A percentile compares a stretch with the other conserved stretches of the same genome.
Conservation (phyloP, 306 rosid species). For the Lathyrus aphaca region DNA sequence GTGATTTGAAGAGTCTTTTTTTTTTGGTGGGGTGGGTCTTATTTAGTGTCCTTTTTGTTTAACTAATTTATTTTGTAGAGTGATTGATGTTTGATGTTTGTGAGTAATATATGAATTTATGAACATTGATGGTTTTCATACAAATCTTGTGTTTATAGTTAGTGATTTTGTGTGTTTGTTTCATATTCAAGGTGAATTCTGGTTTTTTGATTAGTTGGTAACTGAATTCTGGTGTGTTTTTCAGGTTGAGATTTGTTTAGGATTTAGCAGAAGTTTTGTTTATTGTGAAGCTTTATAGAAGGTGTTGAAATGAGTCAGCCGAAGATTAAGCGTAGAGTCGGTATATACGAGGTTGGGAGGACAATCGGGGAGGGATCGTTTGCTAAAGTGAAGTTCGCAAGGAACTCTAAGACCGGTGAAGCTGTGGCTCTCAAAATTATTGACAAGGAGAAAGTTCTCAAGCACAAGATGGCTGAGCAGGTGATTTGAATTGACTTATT, state of each 20-base stretch:
- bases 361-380: slow-evolving; percentile 98
- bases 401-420: slow-evolving; percentile 77
- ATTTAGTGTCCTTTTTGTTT: slow-evolving; percentile 30
- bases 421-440: slow-evolving; percentile 90
- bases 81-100: slow-evolving; percentile 34
- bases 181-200: slow-evolving; percentile 39
- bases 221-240: slow-evolving; percentile 41
- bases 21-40: no score
- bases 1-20: not conserved
- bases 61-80: slow-evolving; percentile 1
- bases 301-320: slow-evolving; percentile 71
- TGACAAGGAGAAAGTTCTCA: slow-evolving; percentile 96
- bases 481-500: slow-evolving; percentile 40
- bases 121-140: slow-evolving; percentile 22
- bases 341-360: slow-evolving; percentile 93
- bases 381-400: slow-evolving; percentile 92
- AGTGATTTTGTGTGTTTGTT: slow-evolving; percentile 37
- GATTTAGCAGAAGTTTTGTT: slow-evolving; percentile 35
- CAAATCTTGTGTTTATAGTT: slow-evolving; percentile 30
- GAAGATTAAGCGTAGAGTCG: slow-evolving; percentile 84
- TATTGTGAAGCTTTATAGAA: slow-evolving; percentile 31
- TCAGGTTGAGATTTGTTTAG: slow-evolving; percentile 37
- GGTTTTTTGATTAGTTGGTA: slow-evolving; percentile 31
- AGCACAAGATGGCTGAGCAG: slow-evolving; percentile 99
- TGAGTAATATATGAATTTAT: slow-evolving; percentile 21